These are phyloP conservation scores for Penicillium coffeae DNA, from an alignment of 495 filamentous ascomycete species.

Conservation along the genomic window DNA sequence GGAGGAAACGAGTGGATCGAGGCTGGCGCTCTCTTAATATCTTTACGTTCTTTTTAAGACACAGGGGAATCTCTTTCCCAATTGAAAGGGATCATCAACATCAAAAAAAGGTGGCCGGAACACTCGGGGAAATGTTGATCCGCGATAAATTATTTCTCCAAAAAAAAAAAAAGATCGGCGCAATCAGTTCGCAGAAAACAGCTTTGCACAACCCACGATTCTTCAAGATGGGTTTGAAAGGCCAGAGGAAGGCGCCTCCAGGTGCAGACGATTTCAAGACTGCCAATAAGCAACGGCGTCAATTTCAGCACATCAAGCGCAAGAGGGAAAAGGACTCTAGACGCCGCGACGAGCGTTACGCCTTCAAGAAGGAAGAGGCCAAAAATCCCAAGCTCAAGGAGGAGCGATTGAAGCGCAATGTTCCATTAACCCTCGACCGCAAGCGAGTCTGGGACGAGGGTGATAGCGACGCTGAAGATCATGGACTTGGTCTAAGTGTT, in stretches of 20 bases:
- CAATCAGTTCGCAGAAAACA: not conserved
- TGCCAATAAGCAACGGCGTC: slow-evolving; percentile 70
- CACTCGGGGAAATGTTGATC: slow-evolving; percentile 19
- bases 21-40: not conserved
- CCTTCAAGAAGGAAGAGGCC: slow-evolving; percentile 76
- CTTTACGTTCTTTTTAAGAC: slow-evolving; percentile 11
- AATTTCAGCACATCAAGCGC: slow-evolving; percentile 69
- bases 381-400: slow-evolving; percentile 73
- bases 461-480: slow-evolving; percentile 61
- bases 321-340: slow-evolving; percentile 69
- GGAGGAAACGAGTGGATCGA: slow-evolving; percentile 10
- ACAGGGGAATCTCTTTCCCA: slow-evolving; percentile 1
- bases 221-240: slow-evolving; percentile 25
- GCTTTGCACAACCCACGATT: not conserved
- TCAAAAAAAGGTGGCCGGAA: slow-evolving; percentile 4
- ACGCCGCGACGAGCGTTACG: slow-evolving; percentile 73
- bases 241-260: slow-evolving; percentile 26
- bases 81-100: slow-evolving; percentile 11
- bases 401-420: slow-evolving; percentile 69
- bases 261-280: slow-evolving; percentile 26
- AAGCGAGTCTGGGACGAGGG: slow-evolving; percentile 93
- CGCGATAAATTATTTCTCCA: slow-evolving; percentile 27
- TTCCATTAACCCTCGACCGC: slow-evolving; percentile 78
- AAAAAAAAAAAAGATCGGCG: slow-evolving; percentile 2
- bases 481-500: slow-evolving; percentile 65